Evolutionary conservation across 345 rosid species (phyloP), one percentile per base, ranked within the genome.

Genomic region (Raphanus sativus): DNA sequence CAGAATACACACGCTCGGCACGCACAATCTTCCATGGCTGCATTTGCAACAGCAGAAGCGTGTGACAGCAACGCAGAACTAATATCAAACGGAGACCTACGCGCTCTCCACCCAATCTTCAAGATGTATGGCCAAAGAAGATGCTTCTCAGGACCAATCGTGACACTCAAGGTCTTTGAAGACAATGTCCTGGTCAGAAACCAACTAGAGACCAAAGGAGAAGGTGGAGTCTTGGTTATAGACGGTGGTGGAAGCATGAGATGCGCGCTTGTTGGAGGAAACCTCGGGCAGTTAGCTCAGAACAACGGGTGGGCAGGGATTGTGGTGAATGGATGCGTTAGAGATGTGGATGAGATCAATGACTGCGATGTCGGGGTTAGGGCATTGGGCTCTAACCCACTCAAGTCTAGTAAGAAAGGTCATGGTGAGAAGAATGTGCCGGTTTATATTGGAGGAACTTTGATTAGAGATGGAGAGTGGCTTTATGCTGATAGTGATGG

Each of bases 191-290:
- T 92, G 45, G 93, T 91, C 7, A 80, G 97, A 45, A 85, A 85
- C 87, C 83, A 87, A 15, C 87, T 91, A 2, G 95, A 92, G 76
- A 86, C 84, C 65, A 86, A 79, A 75, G 97, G 98, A 4, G 92
- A 94, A 74, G 93, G 97, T 11, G 59, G 89, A 58, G 98, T 91
- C 52, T 83, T 94, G 4, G 91, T 94, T n/a, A 83, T 89, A 50
- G 97, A 94, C 69, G 95, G 98, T 17, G 97, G 94, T 55, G 97
- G 90, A 66, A 94, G 98, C 93, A 76, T 52, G 83, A 88, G 96
- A 75, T 90, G 96, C 66, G 93, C 97, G n/a, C 77, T 94, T 81
- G 81, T 90, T 24, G 97, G 98, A 52, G 93, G 95, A 45, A 92
- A 90, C 78, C 76, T 90, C 6, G 95, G 81, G 29, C 92, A 87